Conservation (phyloP, 208 protist genomes). For the Crithidia fasciculata region DNA sequence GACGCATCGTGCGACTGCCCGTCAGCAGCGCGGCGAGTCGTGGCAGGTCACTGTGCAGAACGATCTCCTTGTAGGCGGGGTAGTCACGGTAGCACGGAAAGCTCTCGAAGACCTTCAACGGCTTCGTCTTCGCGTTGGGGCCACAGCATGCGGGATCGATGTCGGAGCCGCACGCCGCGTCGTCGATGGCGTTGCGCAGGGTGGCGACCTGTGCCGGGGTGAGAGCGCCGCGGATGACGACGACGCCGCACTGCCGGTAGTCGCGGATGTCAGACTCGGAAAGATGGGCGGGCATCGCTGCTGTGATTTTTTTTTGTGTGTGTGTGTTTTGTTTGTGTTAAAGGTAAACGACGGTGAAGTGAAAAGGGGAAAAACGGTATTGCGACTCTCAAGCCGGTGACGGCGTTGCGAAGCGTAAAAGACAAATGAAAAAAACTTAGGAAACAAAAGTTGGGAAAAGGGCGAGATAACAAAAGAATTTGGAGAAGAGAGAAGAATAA, state of each 20-base stretch:
- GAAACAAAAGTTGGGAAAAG: too few relatives aligned
- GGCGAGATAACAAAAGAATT: too few relatives aligned
- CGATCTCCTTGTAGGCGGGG: constrained; percentile 43
- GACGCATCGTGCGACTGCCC: constrained; percentile 34
- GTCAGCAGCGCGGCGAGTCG: constrained; percentile 41
- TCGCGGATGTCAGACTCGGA: constrained; percentile 19
- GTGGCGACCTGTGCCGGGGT: constrained; percentile 29
- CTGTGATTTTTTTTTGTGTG: neutral
- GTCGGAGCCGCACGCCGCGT: constrained; percentile 28
- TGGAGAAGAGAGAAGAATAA: too few relatives aligned
- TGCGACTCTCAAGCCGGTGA: too few relatives aligned
- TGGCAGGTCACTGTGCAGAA: constrained; percentile 40
- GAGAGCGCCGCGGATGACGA: constrained; percentile 26
- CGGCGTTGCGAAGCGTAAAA: too few relatives aligned
- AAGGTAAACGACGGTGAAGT: neutral
- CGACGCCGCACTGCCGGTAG: constrained; percentile 26
- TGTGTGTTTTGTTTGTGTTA: neutral
- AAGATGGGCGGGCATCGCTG: constrained; percentile 15
- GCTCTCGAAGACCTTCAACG: constrained; percentile 43
- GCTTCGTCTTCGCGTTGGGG: constrained; percentile 33
- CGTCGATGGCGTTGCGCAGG: constrained; percentile 36
- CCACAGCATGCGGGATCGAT: constrained; percentile 35
- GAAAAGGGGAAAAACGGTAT: neutral
- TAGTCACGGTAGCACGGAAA: constrained; percentile 49
- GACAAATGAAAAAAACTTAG: too few relatives aligned